A percentile compares a stretch with the other conserved stretches of the same genome.
Conservation (phyloP, 768 basidiomycete genomes). For the Pleurotus djamor region DNA sequence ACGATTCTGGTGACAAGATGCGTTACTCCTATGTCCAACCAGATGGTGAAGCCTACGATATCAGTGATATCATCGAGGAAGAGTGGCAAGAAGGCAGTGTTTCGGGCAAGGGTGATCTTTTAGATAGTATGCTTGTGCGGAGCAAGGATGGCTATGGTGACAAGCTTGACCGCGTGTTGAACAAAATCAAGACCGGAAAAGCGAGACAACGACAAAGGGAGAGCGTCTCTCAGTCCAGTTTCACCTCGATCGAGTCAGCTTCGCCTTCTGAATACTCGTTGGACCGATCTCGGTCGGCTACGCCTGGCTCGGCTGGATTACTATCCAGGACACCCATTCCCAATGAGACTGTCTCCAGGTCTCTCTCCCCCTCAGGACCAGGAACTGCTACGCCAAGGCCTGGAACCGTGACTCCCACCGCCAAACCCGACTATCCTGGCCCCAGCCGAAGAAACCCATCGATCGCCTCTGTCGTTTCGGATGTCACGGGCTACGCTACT, state of each 20-base stretch:
- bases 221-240: slow-evolving; percentile 15
- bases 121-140: slow-evolving; percentile 62
- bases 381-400: slow-evolving; percentile 13
- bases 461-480: slow-evolving; percentile 74
- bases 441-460: slow-evolving; percentile 58
- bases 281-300: slow-evolving; percentile 41
- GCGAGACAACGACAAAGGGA: slow-evolving; percentile 11
- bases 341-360: slow-evolving; percentile 5
- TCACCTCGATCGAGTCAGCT: slow-evolving; percentile 30
- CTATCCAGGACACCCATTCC: slow-evolving; percentile 26
- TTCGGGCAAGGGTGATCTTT: slow-evolving; percentile 50
- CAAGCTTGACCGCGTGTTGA: slow-evolving; percentile 71
- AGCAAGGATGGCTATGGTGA: slow-evolving; percentile 58
- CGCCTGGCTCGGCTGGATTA: slow-evolving; percentile 36
- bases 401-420: slow-evolving; percentile 10
- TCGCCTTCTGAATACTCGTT: slow-evolving; percentile 61
- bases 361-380: slow-evolving; percentile 13
- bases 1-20: slow-evolving; percentile 67
- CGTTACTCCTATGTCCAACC: slow-evolving; percentile 93
- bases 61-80: slow-evolving; percentile 90
- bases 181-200: slow-evolving; percentile 70
- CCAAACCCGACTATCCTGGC: slow-evolving; percentile 16
- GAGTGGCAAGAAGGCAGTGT: slow-evolving; percentile 65
- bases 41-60: slow-evolving; percentile 90
- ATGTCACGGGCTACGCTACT: slow-evolving; percentile 51